These are phyloP conservation scores for Cryphonectria nitschkei DNA, from an alignment of 2,329 filamentous ascomycete genomes.

Conservation along the genomic window DNA sequence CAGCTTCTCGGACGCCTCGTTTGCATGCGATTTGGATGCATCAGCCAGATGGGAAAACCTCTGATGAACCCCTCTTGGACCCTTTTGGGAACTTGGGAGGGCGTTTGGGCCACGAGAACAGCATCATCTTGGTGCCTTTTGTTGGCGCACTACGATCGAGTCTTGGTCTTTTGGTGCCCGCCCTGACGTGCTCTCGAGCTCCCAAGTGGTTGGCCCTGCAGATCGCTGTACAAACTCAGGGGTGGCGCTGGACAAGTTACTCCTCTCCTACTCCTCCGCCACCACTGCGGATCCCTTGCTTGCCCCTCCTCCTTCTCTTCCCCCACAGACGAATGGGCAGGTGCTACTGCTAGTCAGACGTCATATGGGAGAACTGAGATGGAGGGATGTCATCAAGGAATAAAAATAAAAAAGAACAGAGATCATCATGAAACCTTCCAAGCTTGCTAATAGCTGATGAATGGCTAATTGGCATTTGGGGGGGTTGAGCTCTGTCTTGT, in stretches of 20 bases:
- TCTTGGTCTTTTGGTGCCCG: background rate
- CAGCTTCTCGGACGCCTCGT: background rate
- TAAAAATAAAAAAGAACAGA: background rate
- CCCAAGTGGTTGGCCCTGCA: constrained; percentile 10
- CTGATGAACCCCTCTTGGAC: background rate
- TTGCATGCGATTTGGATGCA: background rate
- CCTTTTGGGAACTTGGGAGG: background rate
- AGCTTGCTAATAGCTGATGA: background rate
- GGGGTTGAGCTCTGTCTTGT: background rate
- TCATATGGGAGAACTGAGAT: background rate
- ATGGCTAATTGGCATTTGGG: background rate
- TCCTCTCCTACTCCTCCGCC: background rate
- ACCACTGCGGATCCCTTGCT: background rate
- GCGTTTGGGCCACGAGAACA: background rate
- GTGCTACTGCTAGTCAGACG: background rate
- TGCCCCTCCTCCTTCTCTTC: background rate
- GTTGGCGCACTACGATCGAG: background rate
- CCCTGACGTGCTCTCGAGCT: constrained; percentile 6
- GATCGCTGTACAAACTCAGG: constrained; percentile 16
- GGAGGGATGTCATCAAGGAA: background rate
- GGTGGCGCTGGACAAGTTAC: constrained; percentile 10
- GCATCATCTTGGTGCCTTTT: background rate
- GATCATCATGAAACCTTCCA: background rate
- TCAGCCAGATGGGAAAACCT: background rate
- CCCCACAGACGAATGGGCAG: background rate